A percentile compares a stretch with the other conserved stretches of the same genome.
Evolutionary conservation across 1,284 basidiomycete genomes (phyloP).

Genomic region (Lentinula novae-zelandiae): DNA sequence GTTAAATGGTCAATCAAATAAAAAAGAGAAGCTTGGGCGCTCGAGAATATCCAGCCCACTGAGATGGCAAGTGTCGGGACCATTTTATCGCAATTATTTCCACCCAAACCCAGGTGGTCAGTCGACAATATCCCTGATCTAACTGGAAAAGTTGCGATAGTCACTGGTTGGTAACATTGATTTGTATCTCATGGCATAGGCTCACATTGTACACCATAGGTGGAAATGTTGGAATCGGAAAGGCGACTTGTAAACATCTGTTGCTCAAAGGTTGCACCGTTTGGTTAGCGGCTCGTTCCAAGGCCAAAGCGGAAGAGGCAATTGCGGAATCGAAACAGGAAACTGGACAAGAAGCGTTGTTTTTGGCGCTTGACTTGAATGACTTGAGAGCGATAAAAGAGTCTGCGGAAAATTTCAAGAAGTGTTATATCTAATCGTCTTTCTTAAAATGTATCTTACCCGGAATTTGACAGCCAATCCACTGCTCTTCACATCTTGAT

Average conservation of each 20-base stretch:
- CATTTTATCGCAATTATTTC: slow-evolving; percentile 1
- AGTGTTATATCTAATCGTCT: neutral
- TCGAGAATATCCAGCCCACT: neutral
- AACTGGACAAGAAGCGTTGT: slow-evolving; percentile 42
- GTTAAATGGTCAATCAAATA: no score
- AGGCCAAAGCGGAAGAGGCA: slow-evolving; percentile 41
- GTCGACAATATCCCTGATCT: slow-evolving; percentile 9
- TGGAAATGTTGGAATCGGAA: slow-evolving; percentile 26
- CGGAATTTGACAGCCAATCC: neutral
- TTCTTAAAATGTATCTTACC: neutral
- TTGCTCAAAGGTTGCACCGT: slow-evolving; percentile 26
- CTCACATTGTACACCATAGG: neutral
- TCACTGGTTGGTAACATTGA: slow-evolving; percentile 15
- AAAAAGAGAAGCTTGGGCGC: no score
- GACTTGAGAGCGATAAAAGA: slow-evolving; percentile 50
- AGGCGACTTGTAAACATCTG: slow-evolving; percentile 21
- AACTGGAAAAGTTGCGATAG: slow-evolving; percentile 13
- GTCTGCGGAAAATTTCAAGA: slow-evolving; percentile 46
- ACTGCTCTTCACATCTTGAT: neutral
- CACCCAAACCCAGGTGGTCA: neutral
- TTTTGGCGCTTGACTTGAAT: slow-evolving; percentile 55
- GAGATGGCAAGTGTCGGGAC: neutral
- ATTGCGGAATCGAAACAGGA: slow-evolving; percentile 45
- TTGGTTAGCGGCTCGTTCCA: neutral
- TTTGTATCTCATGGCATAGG: slow-evolving; percentile 12